Evolutionary conservation across 148 eudicot genomes (phyloP).

Genomic region (Agrostemma githago): DNA sequence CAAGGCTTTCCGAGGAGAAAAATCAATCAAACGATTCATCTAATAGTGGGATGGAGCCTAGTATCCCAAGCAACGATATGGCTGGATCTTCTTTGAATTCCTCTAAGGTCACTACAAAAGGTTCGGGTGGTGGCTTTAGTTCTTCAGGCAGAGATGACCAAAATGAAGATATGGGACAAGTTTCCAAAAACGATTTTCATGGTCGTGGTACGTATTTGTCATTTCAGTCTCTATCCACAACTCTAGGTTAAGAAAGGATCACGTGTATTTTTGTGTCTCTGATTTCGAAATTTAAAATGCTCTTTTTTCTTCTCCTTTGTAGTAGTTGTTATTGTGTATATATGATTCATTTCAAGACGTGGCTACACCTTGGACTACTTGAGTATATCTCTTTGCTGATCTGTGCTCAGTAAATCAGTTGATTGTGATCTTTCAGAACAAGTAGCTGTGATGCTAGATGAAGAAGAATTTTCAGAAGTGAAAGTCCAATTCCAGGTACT

Average conservation of each 20-base stretch:
- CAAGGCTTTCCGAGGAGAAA: constrained; percentile 28
- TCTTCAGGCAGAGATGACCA: constrained; percentile 27
- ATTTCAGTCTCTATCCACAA: background rate
- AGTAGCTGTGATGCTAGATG: constrained; percentile 30
- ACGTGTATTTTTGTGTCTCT: background rate
- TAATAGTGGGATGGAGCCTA: constrained; percentile 29
- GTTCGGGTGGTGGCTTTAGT: constrained; percentile 25
- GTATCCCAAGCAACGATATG: constrained; percentile 22
- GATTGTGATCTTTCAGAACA: constrained; percentile 17
- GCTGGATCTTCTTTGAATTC: constrained; percentile 26
- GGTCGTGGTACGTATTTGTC: constrained; percentile 25
- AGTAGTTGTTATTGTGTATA: background rate
- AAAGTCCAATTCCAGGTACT: constrained; percentile 77
- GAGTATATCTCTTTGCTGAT: constrained; percentile 6
- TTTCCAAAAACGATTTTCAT: constrained; percentile 22
- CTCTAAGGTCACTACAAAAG: constrained; percentile 14
- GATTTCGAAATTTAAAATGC: background rate
- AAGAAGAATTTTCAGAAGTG: constrained; percentile 86
- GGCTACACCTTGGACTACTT: background rate
- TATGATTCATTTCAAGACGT: background rate
- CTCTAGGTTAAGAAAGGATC: constrained; percentile 7
- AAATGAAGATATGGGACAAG: constrained; percentile 23
- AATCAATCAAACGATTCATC: constrained; percentile 25
- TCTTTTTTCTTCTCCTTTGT: background rate
- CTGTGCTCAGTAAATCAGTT: background rate